phyloP scores from a whole-genome alignment of 2,329 filamentous ascomycete species.

The Elsinoe ampelina region DNA sequence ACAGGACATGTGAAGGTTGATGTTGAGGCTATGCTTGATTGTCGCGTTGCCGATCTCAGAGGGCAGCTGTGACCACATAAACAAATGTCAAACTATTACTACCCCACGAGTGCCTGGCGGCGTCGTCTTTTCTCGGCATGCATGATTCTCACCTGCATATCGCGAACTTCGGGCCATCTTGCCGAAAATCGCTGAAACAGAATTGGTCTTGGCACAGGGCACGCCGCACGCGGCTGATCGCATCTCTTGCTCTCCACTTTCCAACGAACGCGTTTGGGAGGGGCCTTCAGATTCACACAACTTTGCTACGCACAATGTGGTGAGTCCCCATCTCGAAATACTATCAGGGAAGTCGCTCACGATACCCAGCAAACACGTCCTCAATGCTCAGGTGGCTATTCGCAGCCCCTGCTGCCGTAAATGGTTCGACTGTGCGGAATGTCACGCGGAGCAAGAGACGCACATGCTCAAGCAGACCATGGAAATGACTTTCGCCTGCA shows the following conservation, averaged over 20 bases:
- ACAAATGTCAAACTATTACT: not conserved
- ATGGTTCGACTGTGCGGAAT: constrained; percentile 98
- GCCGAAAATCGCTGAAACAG: not conserved
- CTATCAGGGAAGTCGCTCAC: constrained; percentile 3
- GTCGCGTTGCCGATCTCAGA: not conserved
- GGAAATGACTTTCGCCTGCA: constrained; percentile 95
- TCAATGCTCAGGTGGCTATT: constrained; percentile 96
- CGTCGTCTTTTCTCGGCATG: not conserved
- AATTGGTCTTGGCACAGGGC: too few relatives aligned
- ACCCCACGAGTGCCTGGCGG: constrained; percentile 8
- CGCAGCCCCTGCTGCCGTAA: constrained; percentile 92
- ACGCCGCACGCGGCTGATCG: too few relatives aligned
- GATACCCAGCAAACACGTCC: constrained; percentile 73
- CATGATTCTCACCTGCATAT: not conserved
- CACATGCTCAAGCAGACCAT: constrained; percentile 65
- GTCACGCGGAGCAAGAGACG: constrained; percentile 68
- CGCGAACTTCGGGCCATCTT: not conserved
- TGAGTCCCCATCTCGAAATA: constrained; percentile 14
- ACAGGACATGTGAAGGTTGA: not conserved
- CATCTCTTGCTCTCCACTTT: constrained; percentile 1
- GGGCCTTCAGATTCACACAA: not conserved
- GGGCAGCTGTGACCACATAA: not conserved
- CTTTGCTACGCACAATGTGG: constrained; percentile 23
- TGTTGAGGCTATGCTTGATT: not conserved
- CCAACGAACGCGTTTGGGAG: not conserved